These are phyloP conservation scores for Phytophthora hibernalis DNA, from an alignment of 352 stramenopile genomes.

Conservation along the genomic window DNA sequence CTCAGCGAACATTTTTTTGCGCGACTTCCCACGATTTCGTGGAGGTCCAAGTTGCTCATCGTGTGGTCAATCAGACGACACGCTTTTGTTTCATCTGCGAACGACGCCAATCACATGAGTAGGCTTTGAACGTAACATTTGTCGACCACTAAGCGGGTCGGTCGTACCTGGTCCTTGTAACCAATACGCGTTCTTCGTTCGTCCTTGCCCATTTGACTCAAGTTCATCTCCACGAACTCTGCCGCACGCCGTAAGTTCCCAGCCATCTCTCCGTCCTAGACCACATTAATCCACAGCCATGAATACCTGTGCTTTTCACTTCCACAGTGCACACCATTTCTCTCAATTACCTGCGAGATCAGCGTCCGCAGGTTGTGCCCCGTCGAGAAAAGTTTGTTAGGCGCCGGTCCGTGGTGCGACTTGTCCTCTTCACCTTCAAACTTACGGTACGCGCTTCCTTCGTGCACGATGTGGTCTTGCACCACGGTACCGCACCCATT, in stretches of 20 bases:
- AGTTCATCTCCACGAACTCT: slow-evolving; percentile 96
- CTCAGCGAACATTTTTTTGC: slow-evolving; percentile 97
- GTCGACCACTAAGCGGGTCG: slow-evolving; percentile 4
- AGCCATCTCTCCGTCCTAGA: slow-evolving; percentile 87
- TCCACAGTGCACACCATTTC: slow-evolving; percentile 8
- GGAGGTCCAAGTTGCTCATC: slow-evolving; percentile 94
- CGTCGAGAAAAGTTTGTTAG: slow-evolving; percentile 96
- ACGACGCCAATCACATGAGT: slow-evolving; percentile 28
- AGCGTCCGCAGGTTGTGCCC: slow-evolving; percentile 96
- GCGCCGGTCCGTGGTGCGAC: slow-evolving; percentile 95
- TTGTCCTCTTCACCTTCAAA: slow-evolving; percentile 98
- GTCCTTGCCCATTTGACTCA: slow-evolving; percentile 97
- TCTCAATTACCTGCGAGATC: slow-evolving; percentile 82
- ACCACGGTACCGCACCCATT: slow-evolving; percentile 94
- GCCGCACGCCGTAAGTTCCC: slow-evolving; percentile 82
- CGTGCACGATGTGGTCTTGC: slow-evolving; percentile 95
- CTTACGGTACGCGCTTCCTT: slow-evolving; percentile 96
- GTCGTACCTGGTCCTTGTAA: slow-evolving; percentile 97
- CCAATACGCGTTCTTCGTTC: slow-evolving; percentile 95
- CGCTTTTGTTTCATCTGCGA: slow-evolving; percentile 93
- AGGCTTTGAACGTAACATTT: slow-evolving; percentile 22
- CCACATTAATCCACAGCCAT: slow-evolving; percentile 28
- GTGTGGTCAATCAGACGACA: slow-evolving; percentile 91
- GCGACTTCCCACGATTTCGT: slow-evolving; percentile 95
- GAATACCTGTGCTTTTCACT: slow-evolving; percentile 23